Conservation (phyloP, 345 rosid species). For the Ceriops tagal region DNA sequence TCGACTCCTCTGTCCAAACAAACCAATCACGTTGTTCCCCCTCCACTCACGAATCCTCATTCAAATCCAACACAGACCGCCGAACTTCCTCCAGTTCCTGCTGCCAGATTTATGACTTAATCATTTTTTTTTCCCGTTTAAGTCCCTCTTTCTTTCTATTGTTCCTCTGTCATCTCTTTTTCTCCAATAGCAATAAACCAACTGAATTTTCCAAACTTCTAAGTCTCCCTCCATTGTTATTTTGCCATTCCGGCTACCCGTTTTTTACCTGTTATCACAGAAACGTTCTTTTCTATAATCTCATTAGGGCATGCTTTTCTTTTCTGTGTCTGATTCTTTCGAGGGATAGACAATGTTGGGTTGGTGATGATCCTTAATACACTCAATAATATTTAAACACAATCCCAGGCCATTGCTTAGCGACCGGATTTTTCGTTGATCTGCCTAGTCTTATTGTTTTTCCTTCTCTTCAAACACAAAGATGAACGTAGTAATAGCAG, state of each 20-base stretch:
- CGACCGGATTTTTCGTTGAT: not conserved
- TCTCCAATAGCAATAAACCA: too few relatives aligned
- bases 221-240: not conserved
- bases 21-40: not conserved
- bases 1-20: not conserved
- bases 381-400: too few relatives aligned
- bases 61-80: not conserved
- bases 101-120: not conserved
- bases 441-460: not conserved
- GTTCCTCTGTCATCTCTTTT: not conserved
- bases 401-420: not conserved
- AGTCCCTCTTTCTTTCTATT: not conserved
- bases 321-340: not conserved
- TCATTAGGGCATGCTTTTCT: not conserved
- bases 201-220: too few relatives aligned
- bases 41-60: not conserved
- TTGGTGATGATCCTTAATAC: too few relatives aligned
- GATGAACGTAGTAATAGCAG: conserved; percentile 1
- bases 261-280: too few relatives aligned
- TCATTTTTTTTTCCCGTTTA: not conserved
- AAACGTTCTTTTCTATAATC: not conserved
- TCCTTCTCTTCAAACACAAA: not conserved
- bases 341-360: not conserved
- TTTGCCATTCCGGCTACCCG: not conserved
- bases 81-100: not conserved